These are phyloP conservation scores for Spergularia bocconei DNA, from an alignment of 148 eudicot species.

Conservation along the genomic window DNA sequence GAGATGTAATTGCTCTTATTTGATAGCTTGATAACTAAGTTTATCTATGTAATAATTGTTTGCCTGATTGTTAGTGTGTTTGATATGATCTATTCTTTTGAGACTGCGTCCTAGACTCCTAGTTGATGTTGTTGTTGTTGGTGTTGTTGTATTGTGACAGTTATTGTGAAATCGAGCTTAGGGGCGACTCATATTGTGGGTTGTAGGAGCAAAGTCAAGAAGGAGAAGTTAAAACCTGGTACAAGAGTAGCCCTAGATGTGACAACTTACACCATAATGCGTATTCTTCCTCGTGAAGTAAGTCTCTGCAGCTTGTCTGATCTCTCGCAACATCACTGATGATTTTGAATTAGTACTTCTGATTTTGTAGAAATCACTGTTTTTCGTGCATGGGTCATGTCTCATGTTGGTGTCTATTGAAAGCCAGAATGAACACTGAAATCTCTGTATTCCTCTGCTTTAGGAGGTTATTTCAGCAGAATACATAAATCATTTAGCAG, in stretches of 20 bases:
- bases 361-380: no score
- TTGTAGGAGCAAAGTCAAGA: slow-evolving; percentile 93
- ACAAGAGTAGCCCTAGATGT: slow-evolving; percentile 95
- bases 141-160: slow-evolving; percentile 11
- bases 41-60: not conserved
- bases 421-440: no score
- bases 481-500: no score
- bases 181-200: slow-evolving; percentile 98
- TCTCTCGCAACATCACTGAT: not conserved
- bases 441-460: no score
- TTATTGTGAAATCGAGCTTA: slow-evolving; percentile 90
- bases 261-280: slow-evolving; percentile 96
- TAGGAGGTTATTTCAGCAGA: no score
- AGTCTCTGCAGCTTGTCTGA: slow-evolving; percentile 5
- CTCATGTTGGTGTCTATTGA: no score
- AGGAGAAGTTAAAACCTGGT: slow-evolving; percentile 85
- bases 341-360: no score
- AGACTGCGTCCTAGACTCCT: not conserved
- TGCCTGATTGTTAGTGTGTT: no score
- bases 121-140: not conserved
- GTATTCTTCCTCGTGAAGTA: slow-evolving; percentile 97
- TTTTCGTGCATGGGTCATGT: no score
- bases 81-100: no score
- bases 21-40: not conserved
- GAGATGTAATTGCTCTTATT: slow-evolving; percentile 53